Evolutionary conservation across 2,329 filamentous ascomycete genomes (phyloP).

Genomic region (Nemania abortiva): DNA sequence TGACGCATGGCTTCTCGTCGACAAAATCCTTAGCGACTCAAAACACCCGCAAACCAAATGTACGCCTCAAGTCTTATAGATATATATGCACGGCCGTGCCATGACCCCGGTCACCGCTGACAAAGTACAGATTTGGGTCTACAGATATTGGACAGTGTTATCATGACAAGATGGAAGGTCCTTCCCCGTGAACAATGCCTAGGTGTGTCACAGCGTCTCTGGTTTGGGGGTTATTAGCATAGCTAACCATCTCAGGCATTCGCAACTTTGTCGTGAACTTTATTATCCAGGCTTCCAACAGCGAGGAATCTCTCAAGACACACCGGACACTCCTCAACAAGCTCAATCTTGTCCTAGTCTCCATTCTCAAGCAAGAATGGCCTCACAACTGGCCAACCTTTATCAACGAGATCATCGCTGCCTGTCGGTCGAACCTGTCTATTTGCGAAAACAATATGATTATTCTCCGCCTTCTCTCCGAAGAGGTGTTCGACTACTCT

Average conservation of each 20-base stretch:
- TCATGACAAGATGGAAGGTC: conserved; percentile 99
- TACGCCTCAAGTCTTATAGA: conserved; percentile 59
- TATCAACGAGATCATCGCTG: conserved; percentile 99
- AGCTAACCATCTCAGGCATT: conserved; percentile 73
- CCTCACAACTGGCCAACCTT: conserved; percentile 99
- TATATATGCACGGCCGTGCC: conserved; percentile 5
- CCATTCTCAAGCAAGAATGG: conserved; percentile 99
- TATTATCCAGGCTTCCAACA: conserved; percentile 92
- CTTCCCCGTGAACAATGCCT: conserved; percentile 95
- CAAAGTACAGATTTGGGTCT: conserved; percentile 80
- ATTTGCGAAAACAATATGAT: conserved; percentile 99
- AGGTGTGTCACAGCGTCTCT: conserved; percentile 65
- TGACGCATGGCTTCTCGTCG: conserved; percentile 96
- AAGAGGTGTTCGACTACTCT: conserved; percentile 99
- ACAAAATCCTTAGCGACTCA: conserved; percentile 94
- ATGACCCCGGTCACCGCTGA: conserved; percentile 41
- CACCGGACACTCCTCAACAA: conserved; percentile 96
- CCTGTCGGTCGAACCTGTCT: conserved; percentile 93
- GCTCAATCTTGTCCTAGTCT: conserved; percentile 96
- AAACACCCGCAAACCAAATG: conserved; percentile 97
- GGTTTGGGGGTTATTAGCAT: neutral
- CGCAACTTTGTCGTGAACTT: conserved; percentile 99
- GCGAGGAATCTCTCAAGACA: conserved; percentile 85
- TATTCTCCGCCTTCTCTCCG: conserved; percentile 92
- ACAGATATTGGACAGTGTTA: conserved; percentile 97